Evolutionary conservation across 106 monocot genomes (phyloP).

Genomic region (Apostasia shenzhenica): DNA sequence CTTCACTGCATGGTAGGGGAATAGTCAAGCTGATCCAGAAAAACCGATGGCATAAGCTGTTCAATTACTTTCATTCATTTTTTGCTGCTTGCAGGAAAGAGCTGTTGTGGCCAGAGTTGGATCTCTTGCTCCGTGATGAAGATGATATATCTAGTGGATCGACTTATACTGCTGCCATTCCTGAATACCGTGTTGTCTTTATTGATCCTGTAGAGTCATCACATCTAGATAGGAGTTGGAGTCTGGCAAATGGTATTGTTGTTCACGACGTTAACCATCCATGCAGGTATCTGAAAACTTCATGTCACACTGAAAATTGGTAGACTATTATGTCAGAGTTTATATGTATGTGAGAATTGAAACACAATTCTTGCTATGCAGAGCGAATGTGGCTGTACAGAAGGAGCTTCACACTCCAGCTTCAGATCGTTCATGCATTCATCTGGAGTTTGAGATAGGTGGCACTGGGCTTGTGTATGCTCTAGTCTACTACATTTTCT

Average conservation of each 20-base stretch:
- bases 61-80: not conserved
- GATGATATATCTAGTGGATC: slow-evolving; percentile 40
- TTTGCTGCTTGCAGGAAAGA: slow-evolving; percentile 68
- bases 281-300: slow-evolving; percentile 40
- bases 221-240: slow-evolving; percentile 50
- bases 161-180: slow-evolving; percentile 76
- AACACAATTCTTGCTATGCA: slow-evolving; percentile 7
- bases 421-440: slow-evolving; percentile 94
- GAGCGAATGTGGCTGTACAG: slow-evolving; percentile 75
- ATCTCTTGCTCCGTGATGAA: slow-evolving; percentile 67
- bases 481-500: not conserved
- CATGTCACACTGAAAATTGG: not conserved
- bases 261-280: slow-evolving; percentile 82
- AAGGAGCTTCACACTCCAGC: slow-evolving; percentile 78
- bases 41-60: not conserved
- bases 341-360: not conserved
- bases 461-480: slow-evolving; percentile 74
- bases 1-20: slow-evolving; percentile 74
- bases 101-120: slow-evolving; percentile 83
- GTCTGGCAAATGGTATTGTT: slow-evolving; percentile 69
- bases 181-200: slow-evolving; percentile 79
- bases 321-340: not conserved
- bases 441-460: slow-evolving; percentile 91
- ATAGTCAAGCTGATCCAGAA: not conserved
- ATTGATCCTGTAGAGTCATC: slow-evolving; percentile 27